Conservation (phyloP, 2,329 filamentous ascomycete genomes). For the Hypoxylon sp. region DNA sequence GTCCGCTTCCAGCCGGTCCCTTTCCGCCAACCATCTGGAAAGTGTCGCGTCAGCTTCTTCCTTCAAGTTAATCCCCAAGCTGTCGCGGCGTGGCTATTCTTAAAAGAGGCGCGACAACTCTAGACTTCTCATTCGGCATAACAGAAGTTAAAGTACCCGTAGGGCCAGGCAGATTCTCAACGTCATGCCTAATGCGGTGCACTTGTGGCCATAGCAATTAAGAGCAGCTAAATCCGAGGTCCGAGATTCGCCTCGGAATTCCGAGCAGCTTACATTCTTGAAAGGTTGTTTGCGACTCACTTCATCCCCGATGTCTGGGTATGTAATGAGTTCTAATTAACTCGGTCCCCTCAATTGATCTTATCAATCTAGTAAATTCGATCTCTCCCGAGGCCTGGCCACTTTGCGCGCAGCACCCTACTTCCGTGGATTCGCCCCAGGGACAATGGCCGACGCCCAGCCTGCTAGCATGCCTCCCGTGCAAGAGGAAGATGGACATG, state of each 20-base stretch:
- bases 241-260: slow-evolving; percentile 36
- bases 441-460: slow-evolving; percentile 42
- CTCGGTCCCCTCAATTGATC: slow-evolving; percentile 37
- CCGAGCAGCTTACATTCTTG: slow-evolving; percentile 30
- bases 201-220: not conserved
- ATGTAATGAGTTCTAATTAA: slow-evolving; percentile 21
- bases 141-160: slow-evolving; percentile 14
- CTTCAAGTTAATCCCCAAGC: not conserved
- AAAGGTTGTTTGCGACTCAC: slow-evolving; percentile 16
- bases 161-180: slow-evolving; percentile 9
- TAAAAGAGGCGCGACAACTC: slow-evolving; percentile 23
- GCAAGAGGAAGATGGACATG: slow-evolving; percentile 40
- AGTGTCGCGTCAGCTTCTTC: slow-evolving; percentile 17
- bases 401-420: slow-evolving; percentile 30
- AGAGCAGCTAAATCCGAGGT: slow-evolving; percentile 32
- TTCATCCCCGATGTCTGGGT: slow-evolving; percentile 36
- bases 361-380: slow-evolving; percentile 48
- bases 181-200: slow-evolving; percentile 23
- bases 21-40: slow-evolving; percentile 1
- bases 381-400: slow-evolving; percentile 26
- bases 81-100: not conserved
- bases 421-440: slow-evolving; percentile 30
- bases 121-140: slow-evolving; percentile 24
- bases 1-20: not conserved
- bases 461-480: slow-evolving; percentile 22